These are phyloP conservation scores for Dioscorea dumetorum DNA, from an alignment of 106 monocot species.

Conservation along the genomic window DNA sequence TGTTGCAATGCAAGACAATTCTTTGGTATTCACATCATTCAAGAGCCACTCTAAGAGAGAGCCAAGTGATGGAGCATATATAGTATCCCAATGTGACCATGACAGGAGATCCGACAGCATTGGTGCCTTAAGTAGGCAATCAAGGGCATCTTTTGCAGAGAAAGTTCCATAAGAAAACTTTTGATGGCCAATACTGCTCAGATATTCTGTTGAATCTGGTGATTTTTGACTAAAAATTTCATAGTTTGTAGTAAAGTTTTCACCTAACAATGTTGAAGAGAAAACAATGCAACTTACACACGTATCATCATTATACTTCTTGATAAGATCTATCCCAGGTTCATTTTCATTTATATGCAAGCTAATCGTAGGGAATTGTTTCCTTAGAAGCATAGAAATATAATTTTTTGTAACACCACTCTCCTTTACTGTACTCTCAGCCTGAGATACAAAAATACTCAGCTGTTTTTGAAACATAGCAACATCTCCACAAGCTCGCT, in stretches of 20 bases:
- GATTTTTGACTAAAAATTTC: slow-evolving; percentile 2
- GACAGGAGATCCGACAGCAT: slow-evolving; percentile 76
- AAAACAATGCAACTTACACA: slow-evolving; percentile 40
- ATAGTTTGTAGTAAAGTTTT: slow-evolving; percentile 17
- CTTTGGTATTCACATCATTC: slow-evolving; percentile 26
- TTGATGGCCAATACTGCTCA: slow-evolving; percentile 5
- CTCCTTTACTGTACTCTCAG: slow-evolving; percentile 21
- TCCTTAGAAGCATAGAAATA: slow-evolving; percentile 52
- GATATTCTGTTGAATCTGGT: neutral
- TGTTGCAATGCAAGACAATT: slow-evolving; percentile 71
- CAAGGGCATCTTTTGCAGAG: slow-evolving; percentile 60
- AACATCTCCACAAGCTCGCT: slow-evolving; percentile 21
- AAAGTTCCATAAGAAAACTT: slow-evolving; percentile 9
- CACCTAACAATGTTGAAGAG: slow-evolving; percentile 54
- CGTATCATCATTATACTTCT: slow-evolving; percentile 21
- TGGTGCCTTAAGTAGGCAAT: slow-evolving; percentile 74
- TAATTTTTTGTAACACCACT: slow-evolving; percentile 18
- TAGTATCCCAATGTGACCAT: slow-evolving; percentile 94
- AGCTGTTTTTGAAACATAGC: slow-evolving; percentile 53
- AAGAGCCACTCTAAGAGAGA: slow-evolving; percentile 69
- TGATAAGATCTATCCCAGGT: slow-evolving; percentile 21
- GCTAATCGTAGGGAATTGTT: slow-evolving; percentile 77
- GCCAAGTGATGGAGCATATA: slow-evolving; percentile 73
- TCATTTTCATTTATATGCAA: slow-evolving; percentile 42
- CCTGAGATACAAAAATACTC: slow-evolving; percentile 52